Conservation (phyloP, 768 basidiomycete species). For the Antrodiella citrinella region DNA sequence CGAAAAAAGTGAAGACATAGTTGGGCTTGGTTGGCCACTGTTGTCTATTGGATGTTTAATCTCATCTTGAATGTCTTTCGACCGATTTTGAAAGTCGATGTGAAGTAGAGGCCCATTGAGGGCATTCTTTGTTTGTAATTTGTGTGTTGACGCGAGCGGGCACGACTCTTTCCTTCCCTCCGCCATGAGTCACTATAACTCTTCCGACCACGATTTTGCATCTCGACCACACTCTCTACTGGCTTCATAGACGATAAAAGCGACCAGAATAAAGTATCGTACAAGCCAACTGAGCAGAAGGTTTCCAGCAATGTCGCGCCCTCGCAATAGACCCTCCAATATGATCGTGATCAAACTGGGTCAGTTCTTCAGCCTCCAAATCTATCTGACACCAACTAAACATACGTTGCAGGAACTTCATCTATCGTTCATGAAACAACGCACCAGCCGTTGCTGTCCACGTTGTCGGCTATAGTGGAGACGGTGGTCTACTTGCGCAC, state of each 20-base stretch:
- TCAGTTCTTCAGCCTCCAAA: conserved; percentile 7
- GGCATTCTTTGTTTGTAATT: too few relatives aligned
- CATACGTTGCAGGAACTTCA: conserved; percentile 72
- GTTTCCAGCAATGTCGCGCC: conserved; percentile 20
- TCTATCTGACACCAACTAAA: too few relatives aligned
- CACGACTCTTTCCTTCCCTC: background rate
- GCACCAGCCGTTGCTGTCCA: conserved; percentile 85
- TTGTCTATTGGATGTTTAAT: too few relatives aligned
- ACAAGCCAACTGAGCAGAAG: too few relatives aligned
- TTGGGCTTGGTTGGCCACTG: too few relatives aligned
- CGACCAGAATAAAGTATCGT: too few relatives aligned
- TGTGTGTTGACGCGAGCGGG: background rate
- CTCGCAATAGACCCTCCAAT: conserved; percentile 17
- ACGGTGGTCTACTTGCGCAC: conserved; percentile 71
- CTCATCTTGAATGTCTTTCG: too few relatives aligned
- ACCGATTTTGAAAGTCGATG: too few relatives aligned
- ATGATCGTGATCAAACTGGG: conserved; percentile 29
- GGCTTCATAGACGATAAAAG: too few relatives aligned
- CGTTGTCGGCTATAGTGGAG: conserved; percentile 87
- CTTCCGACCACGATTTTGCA: background rate
- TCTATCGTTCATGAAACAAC: conserved; percentile 95
- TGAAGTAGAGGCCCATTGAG: too few relatives aligned
- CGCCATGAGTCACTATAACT: background rate
- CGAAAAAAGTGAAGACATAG: conserved; percentile 1
- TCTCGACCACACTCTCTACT: background rate